Base-by-base conservation (phyloP, 805 yeast species). In the Yarrowia sp. region DNA sequence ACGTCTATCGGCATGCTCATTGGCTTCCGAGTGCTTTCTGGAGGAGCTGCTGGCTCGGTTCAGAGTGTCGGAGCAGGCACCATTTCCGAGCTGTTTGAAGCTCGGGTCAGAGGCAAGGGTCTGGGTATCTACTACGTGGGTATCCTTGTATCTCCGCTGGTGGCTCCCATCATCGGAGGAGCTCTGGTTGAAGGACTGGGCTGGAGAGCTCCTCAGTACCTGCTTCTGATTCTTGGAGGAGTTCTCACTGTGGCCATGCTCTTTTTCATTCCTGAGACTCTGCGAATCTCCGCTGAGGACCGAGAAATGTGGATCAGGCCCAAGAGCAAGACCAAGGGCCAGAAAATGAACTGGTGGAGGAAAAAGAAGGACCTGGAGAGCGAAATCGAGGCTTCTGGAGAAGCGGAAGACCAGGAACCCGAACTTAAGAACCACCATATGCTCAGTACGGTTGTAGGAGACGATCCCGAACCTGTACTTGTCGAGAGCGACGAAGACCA, bases 41-140 rank as follows among this genome's bases (percentile, higher is more conserved):
- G 97, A 66, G 97, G 92, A 0, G 85, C 88, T 69, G 88, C 93
- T 1, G 95, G 95, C 0, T 85, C 92, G 49, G 97, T 92, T 0
- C 97, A 92, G 75, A 85, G 93, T 19, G 91, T 91, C 36, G 97
- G 97, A 4, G 97, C 97, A 0, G 97, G 96, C 1, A 90, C 96
- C 0, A 87, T 91, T 19, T 84, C 90, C 20, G 97, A 92, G 74
- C 74, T 92, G 42, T 92, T 80, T 74, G 79, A 83, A 4, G 87
- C 88, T 9, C 84, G 86, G 40, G 85, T 87, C 71, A 82, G 97
- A 73, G 97, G 97, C 1, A 76, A 82, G 7, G 93, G 93, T 3
- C 84, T 91, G 86, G 96, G 97, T 0, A 80, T 86, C 58, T 91
- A 85, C 72, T 92, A 91, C 74, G 77, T 92, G 58, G 97, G 97